These are phyloP conservation scores for Solanum gandarillasii DNA, from an alignment of 257 asterid species.

Conservation along the genomic window DNA sequence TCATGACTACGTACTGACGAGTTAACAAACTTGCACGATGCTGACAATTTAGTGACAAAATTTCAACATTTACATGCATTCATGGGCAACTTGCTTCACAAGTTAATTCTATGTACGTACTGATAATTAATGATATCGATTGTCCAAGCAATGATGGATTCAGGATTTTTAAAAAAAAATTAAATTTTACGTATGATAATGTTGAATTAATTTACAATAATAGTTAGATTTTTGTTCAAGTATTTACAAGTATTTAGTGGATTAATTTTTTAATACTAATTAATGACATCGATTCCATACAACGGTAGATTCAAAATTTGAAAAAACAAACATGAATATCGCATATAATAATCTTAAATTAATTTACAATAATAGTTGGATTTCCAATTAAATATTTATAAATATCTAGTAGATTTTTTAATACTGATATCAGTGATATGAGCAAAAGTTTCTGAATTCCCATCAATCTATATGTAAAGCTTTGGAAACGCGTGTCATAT, in stretches of 20 bases:
- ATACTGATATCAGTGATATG: no score
- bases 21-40: background rate
- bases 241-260: background rate
- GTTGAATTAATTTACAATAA: background rate
- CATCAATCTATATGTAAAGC: background rate
- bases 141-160: fast-evolving
- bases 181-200: background rate
- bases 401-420: background rate
- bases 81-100: background rate
- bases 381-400: background rate
- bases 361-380: background rate
- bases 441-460: background rate
- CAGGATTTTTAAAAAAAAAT: fast-evolving
- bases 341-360: background rate
- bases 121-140: background rate
- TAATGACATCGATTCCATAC: no score
- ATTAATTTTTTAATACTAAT: background rate
- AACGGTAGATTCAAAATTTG: background rate
- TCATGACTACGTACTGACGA: slow-evolving; percentile 8
- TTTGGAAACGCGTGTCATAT: fast-evolving
- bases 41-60: background rate
- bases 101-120: background rate
- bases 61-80: background rate
- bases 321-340: background rate
- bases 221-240: background rate